A percentile compares a stretch with the other conserved stretches of the same genome.
phyloP scores from a whole-genome alignment of 1,139 yeast species.

The Geotrichum histeridarum region DNA sequence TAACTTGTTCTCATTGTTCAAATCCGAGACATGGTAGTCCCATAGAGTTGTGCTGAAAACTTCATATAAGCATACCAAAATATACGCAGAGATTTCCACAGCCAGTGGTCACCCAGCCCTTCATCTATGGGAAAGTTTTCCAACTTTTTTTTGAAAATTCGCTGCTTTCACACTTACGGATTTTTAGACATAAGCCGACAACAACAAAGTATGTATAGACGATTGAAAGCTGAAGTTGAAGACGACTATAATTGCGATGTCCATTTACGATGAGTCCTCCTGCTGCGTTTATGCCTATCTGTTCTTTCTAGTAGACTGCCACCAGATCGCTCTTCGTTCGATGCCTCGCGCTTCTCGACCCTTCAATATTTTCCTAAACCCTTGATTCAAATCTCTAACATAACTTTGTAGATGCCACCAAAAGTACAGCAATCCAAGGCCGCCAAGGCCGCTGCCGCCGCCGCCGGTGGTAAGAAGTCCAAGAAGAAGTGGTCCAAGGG shows the following conservation, averaged over 20 bases:
- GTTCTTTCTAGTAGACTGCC: too few relatives aligned
- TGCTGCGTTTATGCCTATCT: too few relatives aligned
- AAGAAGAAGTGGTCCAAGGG: slow-evolving; percentile 99
- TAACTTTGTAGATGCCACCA: slow-evolving; percentile 76
- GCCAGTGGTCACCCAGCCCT: background rate
- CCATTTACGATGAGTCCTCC: too few relatives aligned
- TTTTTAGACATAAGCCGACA: slow-evolving; percentile 7
- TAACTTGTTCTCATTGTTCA: background rate
- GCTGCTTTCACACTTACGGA: slow-evolving; percentile 3
- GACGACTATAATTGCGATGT: background rate
- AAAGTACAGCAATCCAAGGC: slow-evolving; percentile 98
- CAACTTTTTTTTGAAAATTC: background rate
- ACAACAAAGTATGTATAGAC: slow-evolving; percentile 7
- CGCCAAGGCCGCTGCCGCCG: slow-evolving; percentile 99
- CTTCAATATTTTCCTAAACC: too few relatives aligned
- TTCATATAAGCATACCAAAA: background rate
- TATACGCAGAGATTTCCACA: background rate
- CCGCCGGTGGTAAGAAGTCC: slow-evolving; percentile 99
- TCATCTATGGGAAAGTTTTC: background rate
- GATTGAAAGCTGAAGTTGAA: background rate
- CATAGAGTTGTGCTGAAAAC: background rate
- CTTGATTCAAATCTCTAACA: too few relatives aligned
- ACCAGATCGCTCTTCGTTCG: too few relatives aligned
- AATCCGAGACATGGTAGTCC: background rate
- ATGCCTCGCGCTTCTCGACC: too few relatives aligned